Evolutionary conservation across 1,284 basidiomycete species (phyloP).

Genomic region (Cutaneotrichosporon sp.): DNA sequence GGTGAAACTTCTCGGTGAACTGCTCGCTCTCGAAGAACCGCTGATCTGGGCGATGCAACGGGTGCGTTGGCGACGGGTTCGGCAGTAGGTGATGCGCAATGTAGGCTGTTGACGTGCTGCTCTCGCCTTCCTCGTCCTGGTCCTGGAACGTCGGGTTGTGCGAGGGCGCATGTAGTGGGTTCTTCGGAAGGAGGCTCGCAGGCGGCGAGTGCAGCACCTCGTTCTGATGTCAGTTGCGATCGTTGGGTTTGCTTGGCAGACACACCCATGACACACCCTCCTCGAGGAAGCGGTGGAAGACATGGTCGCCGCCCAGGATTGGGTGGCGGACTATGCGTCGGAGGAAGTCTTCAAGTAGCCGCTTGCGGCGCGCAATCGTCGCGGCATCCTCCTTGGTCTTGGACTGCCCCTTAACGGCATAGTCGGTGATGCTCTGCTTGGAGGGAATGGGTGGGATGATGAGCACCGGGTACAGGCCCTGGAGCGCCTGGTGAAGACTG

Average conservation of each 20-base stretch:
- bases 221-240: conserved; percentile 57
- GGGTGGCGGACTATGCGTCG: conserved; percentile 86
- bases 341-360: conserved; percentile 93
- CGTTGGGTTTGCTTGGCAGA: conserved; percentile 10
- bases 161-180: conserved; percentile 90
- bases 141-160: conserved; percentile 73
- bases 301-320: conserved; percentile 87
- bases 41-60: conserved; percentile 82
- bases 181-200: conserved; percentile 85
- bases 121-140: conserved; percentile 35
- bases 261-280: conserved; percentile 92
- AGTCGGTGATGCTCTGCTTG: conserved; percentile 93
- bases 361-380: conserved; percentile 86
- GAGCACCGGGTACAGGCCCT: conserved; percentile 88
- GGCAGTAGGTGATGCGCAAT: conserved; percentile 63
- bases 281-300: conserved; percentile 92
- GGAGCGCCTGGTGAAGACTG: conserved; percentile 78
- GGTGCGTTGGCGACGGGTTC: conserved; percentile 80
- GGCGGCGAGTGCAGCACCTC: conserved; percentile 92
- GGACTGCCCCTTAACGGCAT: conserved; percentile 86
- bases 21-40: conserved; percentile 93
- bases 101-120: conserved; percentile 39
- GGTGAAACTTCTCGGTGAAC: conserved; percentile 94
- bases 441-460: conserved; percentile 98
- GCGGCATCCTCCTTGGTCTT: conserved; percentile 95